Conservation (phyloP, 306 rosid species). For the Pachyrhizus erosus region DNA sequence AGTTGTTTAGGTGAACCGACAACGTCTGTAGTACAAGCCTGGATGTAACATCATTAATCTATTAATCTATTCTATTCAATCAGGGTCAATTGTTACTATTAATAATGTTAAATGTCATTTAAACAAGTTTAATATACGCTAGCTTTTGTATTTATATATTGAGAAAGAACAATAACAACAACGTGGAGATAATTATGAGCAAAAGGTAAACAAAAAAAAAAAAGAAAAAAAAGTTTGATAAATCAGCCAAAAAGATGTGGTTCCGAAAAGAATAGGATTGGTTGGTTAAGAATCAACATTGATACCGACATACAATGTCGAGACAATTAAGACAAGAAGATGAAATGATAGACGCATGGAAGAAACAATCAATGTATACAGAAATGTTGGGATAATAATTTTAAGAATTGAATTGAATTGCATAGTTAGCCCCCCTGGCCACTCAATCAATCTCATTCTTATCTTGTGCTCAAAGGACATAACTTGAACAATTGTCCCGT, state of each 20-base stretch:
- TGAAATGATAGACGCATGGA: conserved; percentile 25
- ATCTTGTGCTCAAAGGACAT: conserved; percentile 41
- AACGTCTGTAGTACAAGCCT: conserved; percentile 41
- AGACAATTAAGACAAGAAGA: conserved; percentile 40
- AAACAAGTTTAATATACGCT: conserved; percentile 24
- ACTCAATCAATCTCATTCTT: conserved; percentile 27
- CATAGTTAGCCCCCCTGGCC: neutral
- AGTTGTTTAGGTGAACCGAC: conserved; percentile 27
- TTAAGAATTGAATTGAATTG: conserved; percentile 38
- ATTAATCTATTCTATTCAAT: conserved; percentile 4
- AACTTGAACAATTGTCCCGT: conserved; percentile 18
- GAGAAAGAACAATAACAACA: conserved; percentile 11
- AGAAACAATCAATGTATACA: conserved; percentile 29
- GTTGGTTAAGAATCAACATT: conserved; percentile 62
- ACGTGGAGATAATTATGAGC: neutral
- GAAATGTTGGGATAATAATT: conserved; percentile 32
- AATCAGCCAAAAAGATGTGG: conserved; percentile 39
- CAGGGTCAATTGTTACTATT: neutral
- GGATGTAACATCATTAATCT: conserved; percentile 45
- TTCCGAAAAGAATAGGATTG: conserved; percentile 46
- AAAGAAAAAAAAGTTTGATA: conserved; percentile 22
- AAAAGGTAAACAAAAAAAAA: neutral
- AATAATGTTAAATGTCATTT: conserved; percentile 23
- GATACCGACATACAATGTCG: conserved; percentile 54
- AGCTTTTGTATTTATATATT: neutral